Conservation (phyloP, 2,329 filamentous ascomycete genomes). For the Huntiella moniliformis region DNA sequence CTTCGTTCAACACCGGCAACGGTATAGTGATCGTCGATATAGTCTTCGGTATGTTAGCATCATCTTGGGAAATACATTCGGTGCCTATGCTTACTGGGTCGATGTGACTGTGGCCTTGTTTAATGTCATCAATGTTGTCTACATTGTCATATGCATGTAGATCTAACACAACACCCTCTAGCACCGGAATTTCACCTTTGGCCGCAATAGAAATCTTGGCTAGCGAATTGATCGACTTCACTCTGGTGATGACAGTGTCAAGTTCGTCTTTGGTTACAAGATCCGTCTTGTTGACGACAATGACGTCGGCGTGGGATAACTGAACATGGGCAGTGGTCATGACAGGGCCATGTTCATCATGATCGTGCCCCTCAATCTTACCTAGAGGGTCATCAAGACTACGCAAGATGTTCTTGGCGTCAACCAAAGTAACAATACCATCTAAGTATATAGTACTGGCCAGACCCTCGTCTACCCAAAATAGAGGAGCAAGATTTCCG, state of each 20-base stretch:
- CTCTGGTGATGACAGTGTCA: slow-evolving; percentile 46
- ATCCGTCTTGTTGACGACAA: slow-evolving; percentile 88
- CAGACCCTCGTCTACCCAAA: slow-evolving; percentile 94
- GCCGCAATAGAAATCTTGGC: slow-evolving; percentile 70
- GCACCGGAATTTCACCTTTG: slow-evolving; percentile 57
- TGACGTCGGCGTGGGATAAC: slow-evolving; percentile 88
- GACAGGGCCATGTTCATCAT: slow-evolving; percentile 40
- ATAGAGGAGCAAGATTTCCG: slow-evolving; percentile 83
- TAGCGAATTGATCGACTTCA: slow-evolving; percentile 73
- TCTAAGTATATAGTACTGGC: slow-evolving; percentile 93
- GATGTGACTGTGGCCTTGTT: slow-evolving; percentile 73
- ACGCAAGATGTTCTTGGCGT: slow-evolving; percentile 77
- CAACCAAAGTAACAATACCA: slow-evolving; percentile 87
- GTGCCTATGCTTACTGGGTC: slow-evolving; percentile 47
- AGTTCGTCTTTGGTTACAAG: slow-evolving; percentile 56
- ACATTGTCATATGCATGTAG: slow-evolving; percentile 84
- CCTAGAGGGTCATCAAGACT: slow-evolving; percentile 56
- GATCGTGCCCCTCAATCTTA: slow-evolving; percentile 31
- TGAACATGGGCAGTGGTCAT: slow-evolving; percentile 90
- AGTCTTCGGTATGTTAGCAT: slow-evolving; percentile 30
- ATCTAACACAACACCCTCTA: slow-evolving; percentile 77
- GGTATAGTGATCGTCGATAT: slow-evolving; percentile 68
- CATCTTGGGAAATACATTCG: background rate
- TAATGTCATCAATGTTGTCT: slow-evolving; percentile 47
- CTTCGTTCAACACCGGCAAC: slow-evolving; percentile 37